Conservation (phyloP, 495 filamentous ascomycete species). For the Echria macrotheca region DNA sequence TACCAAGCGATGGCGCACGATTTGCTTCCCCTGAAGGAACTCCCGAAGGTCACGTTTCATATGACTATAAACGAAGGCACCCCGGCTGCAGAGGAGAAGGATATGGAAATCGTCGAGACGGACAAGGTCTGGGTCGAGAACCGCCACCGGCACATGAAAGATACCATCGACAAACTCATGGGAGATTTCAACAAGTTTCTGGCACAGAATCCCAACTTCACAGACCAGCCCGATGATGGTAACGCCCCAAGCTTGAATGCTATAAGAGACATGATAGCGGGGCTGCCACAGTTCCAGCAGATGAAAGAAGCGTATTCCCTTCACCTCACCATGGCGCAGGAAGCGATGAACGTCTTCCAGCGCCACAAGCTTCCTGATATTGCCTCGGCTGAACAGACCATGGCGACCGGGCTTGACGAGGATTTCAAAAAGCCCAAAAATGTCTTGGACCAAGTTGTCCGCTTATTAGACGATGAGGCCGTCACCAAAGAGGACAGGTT, state of each 20-base stretch:
- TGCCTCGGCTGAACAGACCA: slow-evolving; percentile 73
- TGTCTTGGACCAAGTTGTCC: slow-evolving; percentile 75
- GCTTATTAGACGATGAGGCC: slow-evolving; percentile 74
- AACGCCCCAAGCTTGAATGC: slow-evolving; percentile 74
- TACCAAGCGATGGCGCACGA: slow-evolving; percentile 98
- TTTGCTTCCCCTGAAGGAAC: slow-evolving; percentile 77
- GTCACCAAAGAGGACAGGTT: slow-evolving; percentile 68
- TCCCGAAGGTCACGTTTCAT: slow-evolving; percentile 80
- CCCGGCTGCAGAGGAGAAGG: slow-evolving; percentile 66
- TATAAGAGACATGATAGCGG: slow-evolving; percentile 95
- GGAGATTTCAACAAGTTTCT: slow-evolving; percentile 88
- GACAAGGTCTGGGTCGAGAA: slow-evolving; percentile 93
- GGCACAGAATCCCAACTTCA: slow-evolving; percentile 89
- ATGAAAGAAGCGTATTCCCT: slow-evolving; percentile 93
- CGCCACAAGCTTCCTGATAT: slow-evolving; percentile 77
- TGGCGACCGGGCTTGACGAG: slow-evolving; percentile 91
- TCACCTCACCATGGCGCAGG: slow-evolving; percentile 95
- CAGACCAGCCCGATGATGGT: slow-evolving; percentile 54
- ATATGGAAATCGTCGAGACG: slow-evolving; percentile 82
- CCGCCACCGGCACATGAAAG: slow-evolving; percentile 94
- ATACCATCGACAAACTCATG: slow-evolving; percentile 90
- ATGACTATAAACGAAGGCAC: slow-evolving; percentile 68
- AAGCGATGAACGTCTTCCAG: slow-evolving; percentile 91
- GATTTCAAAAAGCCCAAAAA: slow-evolving; percentile 88
- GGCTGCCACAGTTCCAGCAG: slow-evolving; percentile 87